Percentiles rank a stretch among this genome's conserved stretches.
phyloP scores from a whole-genome alignment of 805 yeast genomes.

The Candida namnaoensis region DNA sequence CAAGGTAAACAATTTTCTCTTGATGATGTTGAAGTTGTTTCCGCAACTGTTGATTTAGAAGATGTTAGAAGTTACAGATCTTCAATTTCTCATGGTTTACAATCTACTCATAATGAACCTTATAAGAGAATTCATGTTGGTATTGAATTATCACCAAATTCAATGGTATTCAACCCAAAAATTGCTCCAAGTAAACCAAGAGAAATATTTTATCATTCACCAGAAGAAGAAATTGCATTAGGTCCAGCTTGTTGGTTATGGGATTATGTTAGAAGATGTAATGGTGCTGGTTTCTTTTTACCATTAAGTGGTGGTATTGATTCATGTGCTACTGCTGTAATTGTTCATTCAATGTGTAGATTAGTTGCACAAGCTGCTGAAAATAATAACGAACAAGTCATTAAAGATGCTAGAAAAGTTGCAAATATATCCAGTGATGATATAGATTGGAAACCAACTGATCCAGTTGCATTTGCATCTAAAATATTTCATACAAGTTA shows the following conservation, averaged over 20 bases:
- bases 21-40: slow-evolving; percentile 85
- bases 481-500: slow-evolving; percentile 81
- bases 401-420: slow-evolving; percentile 63
- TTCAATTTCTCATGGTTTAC: slow-evolving; percentile 45
- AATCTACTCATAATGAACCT: slow-evolving; percentile 18
- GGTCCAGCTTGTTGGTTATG: slow-evolving; percentile 99
- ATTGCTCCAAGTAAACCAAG: slow-evolving; percentile 47
- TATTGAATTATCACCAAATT: slow-evolving; percentile 56
- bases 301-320: slow-evolving; percentile 98
- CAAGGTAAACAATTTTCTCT: slow-evolving; percentile 90
- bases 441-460: slow-evolving; percentile 55
- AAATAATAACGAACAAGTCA: slow-evolving; percentile 68
- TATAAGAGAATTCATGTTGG: slow-evolving; percentile 51
- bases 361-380: slow-evolving; percentile 64
- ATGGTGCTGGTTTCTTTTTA: slow-evolving; percentile 83
- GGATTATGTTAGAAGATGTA: slow-evolving; percentile 92
- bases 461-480: slow-evolving; percentile 69
- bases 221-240: slow-evolving; percentile 93
- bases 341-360: slow-evolving; percentile 91
- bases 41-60: slow-evolving; percentile 92
- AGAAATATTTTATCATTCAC: slow-evolving; percentile 56
- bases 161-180: slow-evolving; percentile 49
- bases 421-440: slow-evolving; percentile 40
- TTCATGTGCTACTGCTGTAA: slow-evolving; percentile 94
- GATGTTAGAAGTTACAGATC: slow-evolving; percentile 81